A percentile compares a stretch with the other conserved stretches of the same genome.
Conservation (phyloP, 73 alveolate species). For the Paramecium pentaurelia region DNA sequence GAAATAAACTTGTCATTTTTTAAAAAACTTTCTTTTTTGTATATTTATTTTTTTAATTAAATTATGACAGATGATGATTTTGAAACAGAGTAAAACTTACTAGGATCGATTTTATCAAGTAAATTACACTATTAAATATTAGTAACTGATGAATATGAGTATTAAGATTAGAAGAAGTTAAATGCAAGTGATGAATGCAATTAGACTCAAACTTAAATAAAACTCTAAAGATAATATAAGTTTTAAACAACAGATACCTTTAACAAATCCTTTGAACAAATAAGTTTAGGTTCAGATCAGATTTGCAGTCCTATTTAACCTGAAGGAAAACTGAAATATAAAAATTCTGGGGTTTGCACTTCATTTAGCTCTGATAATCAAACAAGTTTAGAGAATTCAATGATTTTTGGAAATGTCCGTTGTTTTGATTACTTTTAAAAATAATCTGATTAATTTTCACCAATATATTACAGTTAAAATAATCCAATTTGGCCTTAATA, state of each 20-base stretch:
- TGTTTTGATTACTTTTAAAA: not conserved
- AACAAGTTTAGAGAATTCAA: not conserved
- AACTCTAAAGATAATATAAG: not conserved
- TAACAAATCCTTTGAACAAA: not conserved
- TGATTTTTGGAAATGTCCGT: not conserved
- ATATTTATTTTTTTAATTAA: not conserved
- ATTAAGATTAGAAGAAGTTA: not conserved
- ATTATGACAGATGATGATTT: slow-evolving; percentile 23
- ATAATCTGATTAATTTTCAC: not conserved
- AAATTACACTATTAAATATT: not conserved
- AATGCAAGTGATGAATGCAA: not conserved
- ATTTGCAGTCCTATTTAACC: not conserved
- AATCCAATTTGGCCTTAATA: not conserved
- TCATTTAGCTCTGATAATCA: not conserved
- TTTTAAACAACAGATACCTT: not conserved
- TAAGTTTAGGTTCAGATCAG: not conserved
- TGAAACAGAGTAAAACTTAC: not conserved
- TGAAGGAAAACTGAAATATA: not conserved
- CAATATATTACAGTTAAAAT: not conserved
- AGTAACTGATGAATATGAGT: not conserved
- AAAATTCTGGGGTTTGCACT: not conserved
- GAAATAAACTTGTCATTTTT: not conserved
- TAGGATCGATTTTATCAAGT: slow-evolving; percentile 4
- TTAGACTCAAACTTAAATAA: not conserved
- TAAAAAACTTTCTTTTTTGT: not conserved